A percentile compares a stretch with the other conserved stretches of the same genome.
Evolutionary conservation across 2,329 filamentous ascomycete species (phyloP).

Genomic region (Fusarium goolgardi): DNA sequence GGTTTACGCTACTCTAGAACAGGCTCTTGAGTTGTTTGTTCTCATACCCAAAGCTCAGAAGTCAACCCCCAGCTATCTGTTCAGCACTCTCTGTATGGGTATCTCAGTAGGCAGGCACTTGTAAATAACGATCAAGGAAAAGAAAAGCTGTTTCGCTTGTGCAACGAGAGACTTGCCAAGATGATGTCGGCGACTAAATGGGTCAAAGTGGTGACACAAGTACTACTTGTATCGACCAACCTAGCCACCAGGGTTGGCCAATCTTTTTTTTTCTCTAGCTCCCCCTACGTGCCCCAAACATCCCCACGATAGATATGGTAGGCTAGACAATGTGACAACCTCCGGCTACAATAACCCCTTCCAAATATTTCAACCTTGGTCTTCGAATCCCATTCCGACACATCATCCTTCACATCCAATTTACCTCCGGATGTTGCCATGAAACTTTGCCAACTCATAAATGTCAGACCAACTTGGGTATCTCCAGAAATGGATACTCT

Average conservation of each 20-base stretch:
- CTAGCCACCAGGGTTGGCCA: not conserved
- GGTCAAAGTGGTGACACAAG: not conserved
- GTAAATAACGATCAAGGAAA: not conserved
- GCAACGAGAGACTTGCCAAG: not conserved
- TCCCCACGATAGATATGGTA: not conserved
- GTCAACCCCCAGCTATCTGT: not conserved
- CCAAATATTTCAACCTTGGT: not conserved
- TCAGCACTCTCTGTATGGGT: not conserved
- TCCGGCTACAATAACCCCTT: conserved; percentile 35
- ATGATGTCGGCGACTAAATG: not conserved
- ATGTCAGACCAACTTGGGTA: not conserved
- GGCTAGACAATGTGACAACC: conserved; percentile 13
- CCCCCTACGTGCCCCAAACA: not conserved
- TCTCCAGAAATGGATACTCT: conserved; percentile 19
- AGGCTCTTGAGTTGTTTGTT: no score
- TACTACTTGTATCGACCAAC: not conserved
- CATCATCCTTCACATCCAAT: conserved; percentile 31
- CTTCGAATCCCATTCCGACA: conserved; percentile 1
- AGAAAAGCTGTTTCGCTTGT: not conserved
- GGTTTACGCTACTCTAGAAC: not conserved
- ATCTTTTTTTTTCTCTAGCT: not conserved
- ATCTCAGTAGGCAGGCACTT: not conserved
- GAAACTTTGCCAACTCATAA: conserved; percentile 5
- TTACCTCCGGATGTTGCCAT: conserved; percentile 13
- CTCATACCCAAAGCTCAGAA: not conserved